Evolutionary conservation across 1,284 basidiomycete genomes (phyloP).

Genomic region (Puccinia hordei): DNA sequence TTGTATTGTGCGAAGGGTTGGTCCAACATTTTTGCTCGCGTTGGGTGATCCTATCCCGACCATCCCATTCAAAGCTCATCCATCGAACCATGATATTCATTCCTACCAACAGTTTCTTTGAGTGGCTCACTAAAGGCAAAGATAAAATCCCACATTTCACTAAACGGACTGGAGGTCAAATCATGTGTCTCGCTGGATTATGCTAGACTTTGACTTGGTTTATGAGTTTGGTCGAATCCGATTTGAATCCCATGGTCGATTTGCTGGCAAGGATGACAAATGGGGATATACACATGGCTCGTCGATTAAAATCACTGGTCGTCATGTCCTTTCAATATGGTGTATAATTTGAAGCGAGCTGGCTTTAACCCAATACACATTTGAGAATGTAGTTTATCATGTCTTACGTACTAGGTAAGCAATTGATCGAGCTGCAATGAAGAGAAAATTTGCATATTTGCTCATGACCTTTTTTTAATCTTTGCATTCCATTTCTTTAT

Average conservation of each 20-base stretch:
- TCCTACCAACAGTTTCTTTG: slow-evolving; percentile 75
- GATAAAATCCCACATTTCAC: slow-evolving; percentile 78
- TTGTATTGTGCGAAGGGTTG: slow-evolving; percentile 58
- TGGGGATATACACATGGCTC: slow-evolving; percentile 78
- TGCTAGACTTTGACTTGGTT: slow-evolving; percentile 63
- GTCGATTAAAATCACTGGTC: slow-evolving; percentile 78
- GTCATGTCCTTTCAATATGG: slow-evolving; percentile 92
- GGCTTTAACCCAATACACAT: slow-evolving; percentile 76
- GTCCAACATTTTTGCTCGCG: slow-evolving; percentile 52
- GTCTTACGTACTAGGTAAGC: slow-evolving; percentile 71
- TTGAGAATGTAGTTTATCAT: slow-evolving; percentile 86
- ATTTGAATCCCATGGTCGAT: slow-evolving; percentile 62
- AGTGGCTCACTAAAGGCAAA: slow-evolving; percentile 81
- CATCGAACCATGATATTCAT: background rate
- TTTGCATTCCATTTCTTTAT: slow-evolving; percentile 21
- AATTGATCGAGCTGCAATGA: background rate
- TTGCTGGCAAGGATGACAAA: slow-evolving; percentile 63
- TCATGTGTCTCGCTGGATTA: slow-evolving; percentile 85
- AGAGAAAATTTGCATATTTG: background rate
- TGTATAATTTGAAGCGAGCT: slow-evolving; percentile 84
- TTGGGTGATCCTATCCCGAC: background rate
- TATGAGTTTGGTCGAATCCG: slow-evolving; percentile 60
- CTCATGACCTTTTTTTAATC: slow-evolving; percentile 31
- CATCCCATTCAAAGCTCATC: background rate
- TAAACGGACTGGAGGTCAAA: slow-evolving; percentile 66